Evolutionary conservation across 2,329 filamentous ascomycete species (phyloP), one percentile per base, ranked within the genome.

Genomic region (Penicillium vulpinum): DNA sequence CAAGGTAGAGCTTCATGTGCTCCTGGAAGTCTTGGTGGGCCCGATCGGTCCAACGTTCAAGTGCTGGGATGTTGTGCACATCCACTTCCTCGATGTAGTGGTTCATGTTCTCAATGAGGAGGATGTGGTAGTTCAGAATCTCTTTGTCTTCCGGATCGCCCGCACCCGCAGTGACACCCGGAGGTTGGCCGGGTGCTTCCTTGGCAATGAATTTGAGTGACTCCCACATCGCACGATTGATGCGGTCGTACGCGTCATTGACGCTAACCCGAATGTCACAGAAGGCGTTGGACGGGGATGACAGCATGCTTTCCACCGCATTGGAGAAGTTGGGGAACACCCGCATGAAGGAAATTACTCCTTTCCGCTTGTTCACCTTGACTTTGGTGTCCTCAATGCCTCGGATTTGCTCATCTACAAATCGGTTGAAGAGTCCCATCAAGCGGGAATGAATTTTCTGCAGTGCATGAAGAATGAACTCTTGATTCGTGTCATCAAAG

Each of bases 51-150:
- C 92, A 97, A 64, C 90, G 86, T 58, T 90, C 86, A 5, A 97
- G 82, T 0, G 96, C 86, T 8, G 89, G 83, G 60, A 94, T 85
- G 36, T 84, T 83, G 18, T 85, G 83, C 16, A 88, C 78, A 64
- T 96, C 91, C 9, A 96, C 89, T 73, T 97, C 92, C 72, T 97
- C 92, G 11, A 94, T 81, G 76, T 96, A 97, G 75, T 96, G 92
- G 70, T 97, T 95, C 92, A 97, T 97, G 74, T 99, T 99, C 75
- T 99, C 93, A 65, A 99, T 97, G 52, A 97, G 83, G 33, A 97
- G 83, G 67, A 99, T 96, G 75, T 97, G 92, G 77, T 96, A 96
- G 77, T 97, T 97, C 59, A 99, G 84, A 5, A 92, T 91, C 74
- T 97, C 92, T 77, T 99, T 97, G 71, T 97, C 94, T 73, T 97